Percentiles rank a stretch among this genome's conserved stretches.
Conservation (phyloP, 495 filamentous ascomycete genomes). For the Penicillium coffeae region DNA sequence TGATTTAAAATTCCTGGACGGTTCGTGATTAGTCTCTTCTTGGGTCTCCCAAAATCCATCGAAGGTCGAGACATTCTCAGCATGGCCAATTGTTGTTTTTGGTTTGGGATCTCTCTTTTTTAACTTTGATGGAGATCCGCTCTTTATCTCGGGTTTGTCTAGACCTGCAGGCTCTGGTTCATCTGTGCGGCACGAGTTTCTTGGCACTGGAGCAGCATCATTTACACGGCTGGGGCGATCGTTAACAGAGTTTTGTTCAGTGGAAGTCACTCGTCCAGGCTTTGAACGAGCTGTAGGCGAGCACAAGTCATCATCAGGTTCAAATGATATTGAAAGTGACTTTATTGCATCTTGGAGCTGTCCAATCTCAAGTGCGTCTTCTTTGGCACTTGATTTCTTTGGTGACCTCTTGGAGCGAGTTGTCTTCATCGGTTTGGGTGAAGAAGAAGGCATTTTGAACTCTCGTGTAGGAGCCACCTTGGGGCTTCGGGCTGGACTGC, state of each 20-base stretch:
- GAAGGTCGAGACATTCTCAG: constrained; percentile 26
- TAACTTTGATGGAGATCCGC: background rate
- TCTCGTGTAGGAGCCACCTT: background rate
- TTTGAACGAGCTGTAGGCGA: background rate
- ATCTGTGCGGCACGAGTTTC: background rate
- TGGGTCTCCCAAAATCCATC: constrained; percentile 37
- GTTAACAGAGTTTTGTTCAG: background rate
- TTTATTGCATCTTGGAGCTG: background rate
- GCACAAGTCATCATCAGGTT: background rate
- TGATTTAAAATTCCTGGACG: background rate
- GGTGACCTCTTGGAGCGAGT: background rate
- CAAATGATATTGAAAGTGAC: background rate
- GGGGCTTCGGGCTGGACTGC: background rate
- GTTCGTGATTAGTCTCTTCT: constrained; percentile 3
- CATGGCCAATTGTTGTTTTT: constrained; percentile 12
- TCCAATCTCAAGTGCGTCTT: background rate
- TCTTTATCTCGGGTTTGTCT: background rate
- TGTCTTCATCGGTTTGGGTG: background rate
- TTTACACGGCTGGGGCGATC: background rate
- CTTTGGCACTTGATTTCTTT: background rate
- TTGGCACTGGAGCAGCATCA: background rate
- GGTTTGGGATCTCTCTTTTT: background rate
- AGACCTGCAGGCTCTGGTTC: background rate
- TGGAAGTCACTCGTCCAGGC: background rate
- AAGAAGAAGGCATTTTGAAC: background rate